Percentiles rank a stretch among this genome's conserved stretches.
Evolutionary conservation across 768 basidiomycete species (phyloP).

Genomic region (Leccinum truebloodii): DNA sequence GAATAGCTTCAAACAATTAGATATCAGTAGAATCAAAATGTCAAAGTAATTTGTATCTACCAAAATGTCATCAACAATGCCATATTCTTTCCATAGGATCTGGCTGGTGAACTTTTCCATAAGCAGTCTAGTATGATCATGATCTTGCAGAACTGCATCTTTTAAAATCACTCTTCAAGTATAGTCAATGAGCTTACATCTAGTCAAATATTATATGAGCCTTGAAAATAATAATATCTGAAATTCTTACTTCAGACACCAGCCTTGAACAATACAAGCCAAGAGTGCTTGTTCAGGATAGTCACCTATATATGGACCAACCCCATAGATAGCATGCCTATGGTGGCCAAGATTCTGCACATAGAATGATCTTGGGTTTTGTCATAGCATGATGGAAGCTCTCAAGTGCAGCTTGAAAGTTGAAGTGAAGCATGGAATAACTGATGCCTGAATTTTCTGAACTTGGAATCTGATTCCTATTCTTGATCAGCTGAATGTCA

Average conservation of each 20-base stretch:
- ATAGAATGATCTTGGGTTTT: background rate
- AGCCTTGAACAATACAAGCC: conserved; percentile 6
- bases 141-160: too few relatives aligned
- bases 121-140: too few relatives aligned
- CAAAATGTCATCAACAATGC: too few relatives aligned
- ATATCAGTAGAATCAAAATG: too few relatives aligned
- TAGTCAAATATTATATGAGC: background rate
- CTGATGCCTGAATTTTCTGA: background rate
- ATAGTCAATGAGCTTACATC: too few relatives aligned
- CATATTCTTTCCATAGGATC: too few relatives aligned
- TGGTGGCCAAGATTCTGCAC: conserved; percentile 28
- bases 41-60: too few relatives aligned
- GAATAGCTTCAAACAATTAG: too few relatives aligned
- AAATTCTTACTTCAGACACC: too few relatives aligned
- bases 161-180: too few relatives aligned
- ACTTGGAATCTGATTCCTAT: background rate
- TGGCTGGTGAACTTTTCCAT: too few relatives aligned
- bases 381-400: background rate
- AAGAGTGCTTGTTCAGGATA: conserved; percentile 38
- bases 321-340: conserved; percentile 20
- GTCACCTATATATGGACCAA: conserved; percentile 43
- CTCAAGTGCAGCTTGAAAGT: background rate
- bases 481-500: background rate
- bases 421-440: background rate
- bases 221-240: background rate